Evolutionary conservation across 345 rosid species (phyloP).

Genomic region (Mangifera indica): DNA sequence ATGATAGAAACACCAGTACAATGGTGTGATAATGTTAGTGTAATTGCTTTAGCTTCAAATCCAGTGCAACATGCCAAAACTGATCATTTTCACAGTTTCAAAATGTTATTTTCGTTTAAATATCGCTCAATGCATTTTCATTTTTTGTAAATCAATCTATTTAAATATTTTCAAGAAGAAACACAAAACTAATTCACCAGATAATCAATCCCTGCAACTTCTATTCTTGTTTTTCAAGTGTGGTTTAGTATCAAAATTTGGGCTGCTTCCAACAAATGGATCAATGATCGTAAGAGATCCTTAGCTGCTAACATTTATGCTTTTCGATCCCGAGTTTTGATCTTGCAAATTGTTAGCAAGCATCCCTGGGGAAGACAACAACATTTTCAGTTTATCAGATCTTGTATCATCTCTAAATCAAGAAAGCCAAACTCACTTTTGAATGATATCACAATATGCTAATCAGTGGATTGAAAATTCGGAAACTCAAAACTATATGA

Average conservation of each 20-base stretch:
- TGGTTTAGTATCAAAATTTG: slow-evolving; percentile 10
- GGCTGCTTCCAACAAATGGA: slow-evolving; percentile 8
- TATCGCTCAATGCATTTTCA: no score
- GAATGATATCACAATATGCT: no score
- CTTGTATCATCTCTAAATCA: not conserved
- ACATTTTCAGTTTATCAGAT: not conserved
- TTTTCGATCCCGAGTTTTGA: slow-evolving; percentile 14
- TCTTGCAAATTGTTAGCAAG: slow-evolving; percentile 10
- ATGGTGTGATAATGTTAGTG: no score
- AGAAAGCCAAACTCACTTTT: no score
- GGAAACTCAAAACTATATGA: not conserved
- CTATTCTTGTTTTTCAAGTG: slow-evolving; percentile 2
- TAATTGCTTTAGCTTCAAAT: no score
- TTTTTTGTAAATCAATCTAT: no score
- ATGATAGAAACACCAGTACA: no score
- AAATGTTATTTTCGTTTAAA: no score
- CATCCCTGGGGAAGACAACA: slow-evolving; percentile 18
- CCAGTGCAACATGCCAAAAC: no score
- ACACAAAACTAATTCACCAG: slow-evolving; percentile 1
- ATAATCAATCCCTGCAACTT: slow-evolving; percentile 6
- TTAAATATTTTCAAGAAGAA: no score
- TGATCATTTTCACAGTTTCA: no score
- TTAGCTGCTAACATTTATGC: not conserved
- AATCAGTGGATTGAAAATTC: not conserved
- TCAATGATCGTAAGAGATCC: not conserved